A percentile compares a stretch with the other conserved stretches of the same genome.
phyloP scores from a whole-genome alignment of 495 filamentous ascomycete genomes.

The Penicillium maclennaniae region DNA sequence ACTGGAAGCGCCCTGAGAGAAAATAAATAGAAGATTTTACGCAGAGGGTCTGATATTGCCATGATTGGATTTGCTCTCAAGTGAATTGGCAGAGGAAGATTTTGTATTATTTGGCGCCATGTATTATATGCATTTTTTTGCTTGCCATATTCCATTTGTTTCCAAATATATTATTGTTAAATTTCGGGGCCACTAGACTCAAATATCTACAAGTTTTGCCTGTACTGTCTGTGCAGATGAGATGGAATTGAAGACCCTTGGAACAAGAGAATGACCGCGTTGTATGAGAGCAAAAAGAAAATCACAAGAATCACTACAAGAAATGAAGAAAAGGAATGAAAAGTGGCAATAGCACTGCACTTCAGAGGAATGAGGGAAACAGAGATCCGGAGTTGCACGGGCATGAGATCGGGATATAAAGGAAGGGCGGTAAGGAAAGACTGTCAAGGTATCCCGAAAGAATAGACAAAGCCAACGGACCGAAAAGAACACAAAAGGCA shows the following conservation, averaged over 20 bases:
- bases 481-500: constrained; percentile 12
- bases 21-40: constrained; percentile 9
- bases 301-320: constrained; percentile 18
- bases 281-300: constrained; percentile 11
- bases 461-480: constrained; percentile 19
- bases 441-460: constrained; percentile 15
- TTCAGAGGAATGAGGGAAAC: constrained; percentile 26
- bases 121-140: constrained; percentile 24
- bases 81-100: neutral
- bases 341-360: constrained; percentile 22
- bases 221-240: neutral
- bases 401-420: constrained; percentile 19
- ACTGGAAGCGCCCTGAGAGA: constrained; percentile 41
- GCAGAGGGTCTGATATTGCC: neutral
- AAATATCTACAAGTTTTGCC: neutral
- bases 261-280: constrained; percentile 7
- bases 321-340: constrained; percentile 13
- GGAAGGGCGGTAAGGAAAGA: constrained; percentile 5
- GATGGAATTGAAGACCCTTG: constrained; percentile 5
- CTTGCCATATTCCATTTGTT: neutral
- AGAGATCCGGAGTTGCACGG: constrained; percentile 29
- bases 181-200: neutral
- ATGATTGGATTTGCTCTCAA: constrained; percentile 2
- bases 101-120: constrained; percentile 29
- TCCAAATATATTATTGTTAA: neutral